A percentile compares a stretch with the other conserved stretches of the same genome.
These are phyloP conservation scores for Crucihimalaya himalaica DNA, from an alignment of 345 rosid genomes.

Conservation along the genomic window DNA sequence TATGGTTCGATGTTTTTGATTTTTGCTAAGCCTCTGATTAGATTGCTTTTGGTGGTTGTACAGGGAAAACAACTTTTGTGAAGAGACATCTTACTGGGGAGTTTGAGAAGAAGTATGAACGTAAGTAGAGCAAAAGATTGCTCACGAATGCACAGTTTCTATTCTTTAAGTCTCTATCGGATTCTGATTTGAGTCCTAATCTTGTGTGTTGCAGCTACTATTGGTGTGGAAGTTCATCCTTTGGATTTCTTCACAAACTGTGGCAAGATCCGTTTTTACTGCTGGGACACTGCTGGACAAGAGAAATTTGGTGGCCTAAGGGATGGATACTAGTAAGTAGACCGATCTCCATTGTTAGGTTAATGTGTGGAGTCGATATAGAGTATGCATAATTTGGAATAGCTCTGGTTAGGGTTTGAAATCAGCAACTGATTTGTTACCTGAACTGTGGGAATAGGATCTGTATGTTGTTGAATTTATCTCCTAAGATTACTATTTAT, in stretches of 20 bases:
- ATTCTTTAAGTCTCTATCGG: too few relatives aligned
- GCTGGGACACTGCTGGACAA: conserved; percentile 99
- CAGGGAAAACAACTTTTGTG: conserved; percentile 90
- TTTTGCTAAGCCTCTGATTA: background rate
- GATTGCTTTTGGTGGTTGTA: conserved; percentile 2
- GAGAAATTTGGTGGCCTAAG: conserved; percentile 96
- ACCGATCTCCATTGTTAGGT: background rate
- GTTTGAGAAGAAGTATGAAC: conserved; percentile 95
- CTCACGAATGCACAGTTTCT: background rate
- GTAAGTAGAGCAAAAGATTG: conserved; percentile 48
- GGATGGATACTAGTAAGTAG: conserved; percentile 91
- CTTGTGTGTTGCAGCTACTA: conserved; percentile 57
- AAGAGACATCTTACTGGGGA: conserved; percentile 96
- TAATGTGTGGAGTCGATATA: background rate
- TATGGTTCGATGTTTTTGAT: background rate
- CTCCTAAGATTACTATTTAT: background rate
- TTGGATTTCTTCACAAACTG: conserved; percentile 92
- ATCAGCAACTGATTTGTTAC: background rate
- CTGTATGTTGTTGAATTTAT: background rate
- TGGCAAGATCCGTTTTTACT: conserved; percentile 86
- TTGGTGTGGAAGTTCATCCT: conserved; percentile 96
- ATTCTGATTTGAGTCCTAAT: background rate
- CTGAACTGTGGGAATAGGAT: background rate
- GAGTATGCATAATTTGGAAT: background rate
- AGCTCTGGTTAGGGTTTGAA: background rate